Evolutionary conservation across 192 early-diverging fungal genomes (phyloP).

Genomic region (Obelidium mucronatum): DNA sequence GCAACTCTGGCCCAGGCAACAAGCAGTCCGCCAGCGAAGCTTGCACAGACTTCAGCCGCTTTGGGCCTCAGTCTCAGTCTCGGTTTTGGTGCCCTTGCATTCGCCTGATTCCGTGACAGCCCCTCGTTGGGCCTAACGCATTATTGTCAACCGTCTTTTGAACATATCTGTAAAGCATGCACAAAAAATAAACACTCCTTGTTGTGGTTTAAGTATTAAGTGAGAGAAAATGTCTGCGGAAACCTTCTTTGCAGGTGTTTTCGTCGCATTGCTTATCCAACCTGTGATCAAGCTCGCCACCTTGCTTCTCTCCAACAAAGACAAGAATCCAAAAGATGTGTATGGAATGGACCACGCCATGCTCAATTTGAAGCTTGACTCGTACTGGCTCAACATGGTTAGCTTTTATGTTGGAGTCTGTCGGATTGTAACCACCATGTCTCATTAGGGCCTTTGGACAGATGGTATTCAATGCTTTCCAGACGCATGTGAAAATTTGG

Average conservation of each 20-base stretch:
- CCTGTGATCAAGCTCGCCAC: not conserved
- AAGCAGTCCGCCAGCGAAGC: too few relatives aligned
- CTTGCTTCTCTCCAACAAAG: not conserved
- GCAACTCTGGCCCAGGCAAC: too few relatives aligned
- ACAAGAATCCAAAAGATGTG: not conserved
- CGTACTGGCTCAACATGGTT: conserved; percentile 54
- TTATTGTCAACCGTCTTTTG: too few relatives aligned
- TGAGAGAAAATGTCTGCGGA: too few relatives aligned
- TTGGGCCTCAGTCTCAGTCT: too few relatives aligned
- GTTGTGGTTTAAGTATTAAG: too few relatives aligned
- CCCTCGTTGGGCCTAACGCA: too few relatives aligned
- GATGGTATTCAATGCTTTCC: conserved; percentile 3
- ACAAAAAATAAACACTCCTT: too few relatives aligned
- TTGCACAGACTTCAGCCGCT: too few relatives aligned
- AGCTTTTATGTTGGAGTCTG: not conserved
- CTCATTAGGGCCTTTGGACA: conserved; percentile 29
- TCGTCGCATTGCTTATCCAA: not conserved
- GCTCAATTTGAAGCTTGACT: conserved; percentile 35
- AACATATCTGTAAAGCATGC: too few relatives aligned
- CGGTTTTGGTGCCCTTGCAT: too few relatives aligned
- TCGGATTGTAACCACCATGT: not conserved
- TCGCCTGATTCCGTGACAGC: too few relatives aligned
- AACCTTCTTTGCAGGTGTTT: not conserved
- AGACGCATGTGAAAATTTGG: conserved; percentile 29
- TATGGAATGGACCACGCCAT: conserved; percentile 48